Base-by-base conservation (phyloP, 1,139 yeast genomes). In the Williopsis jadinii region DNA sequence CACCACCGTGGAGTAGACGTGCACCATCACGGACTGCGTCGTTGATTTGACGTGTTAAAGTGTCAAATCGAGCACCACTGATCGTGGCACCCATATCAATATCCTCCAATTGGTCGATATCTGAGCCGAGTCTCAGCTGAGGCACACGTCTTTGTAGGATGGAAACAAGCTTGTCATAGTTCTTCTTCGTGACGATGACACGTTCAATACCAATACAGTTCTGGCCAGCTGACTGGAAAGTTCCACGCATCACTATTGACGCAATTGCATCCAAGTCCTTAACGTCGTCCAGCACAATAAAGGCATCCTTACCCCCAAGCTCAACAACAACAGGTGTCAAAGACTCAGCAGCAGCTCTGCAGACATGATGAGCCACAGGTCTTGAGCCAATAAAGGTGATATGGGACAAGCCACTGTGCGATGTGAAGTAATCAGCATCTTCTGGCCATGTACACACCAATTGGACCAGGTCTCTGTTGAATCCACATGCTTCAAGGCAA, bases 81-180 rank as follows among this genome's bases (percentile, higher is more conserved):
- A 90, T 86, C 76, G 88, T 83, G 8, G 98, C 97, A 30, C 98
- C 98, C 85, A 92, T 80, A 58, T 92, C 98, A 35, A 92, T 82
- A 53, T 83, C 94, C 54, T 82, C 90, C 43, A 82, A 73, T 56
- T 84, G 92, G 60, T 92, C 97, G 41, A 92, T 84, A 53, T 87
- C 94, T 2, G 96, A 84, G 5, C 98, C 98, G 11, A 88, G 59
- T 41, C 97, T 70, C 41, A 92, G 63, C 31, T 66, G 58, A 9
- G 73, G 69, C 30, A 92, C 77, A 45, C 94, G 71, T 32, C 68
- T 63, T 2, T 73, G 55, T 36, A 92, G 66, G 10, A 77, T 73
- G 0, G 68, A 64, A 2, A 80, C 79, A 35, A 92, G 64, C 35
- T 64, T 56, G 28, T 77, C 80, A 61, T 92, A 90, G 31, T 78